phyloP scores from a whole-genome alignment of 2,329 filamentous ascomycete genomes.

The Ophiostoma himal-ulmi region DNA sequence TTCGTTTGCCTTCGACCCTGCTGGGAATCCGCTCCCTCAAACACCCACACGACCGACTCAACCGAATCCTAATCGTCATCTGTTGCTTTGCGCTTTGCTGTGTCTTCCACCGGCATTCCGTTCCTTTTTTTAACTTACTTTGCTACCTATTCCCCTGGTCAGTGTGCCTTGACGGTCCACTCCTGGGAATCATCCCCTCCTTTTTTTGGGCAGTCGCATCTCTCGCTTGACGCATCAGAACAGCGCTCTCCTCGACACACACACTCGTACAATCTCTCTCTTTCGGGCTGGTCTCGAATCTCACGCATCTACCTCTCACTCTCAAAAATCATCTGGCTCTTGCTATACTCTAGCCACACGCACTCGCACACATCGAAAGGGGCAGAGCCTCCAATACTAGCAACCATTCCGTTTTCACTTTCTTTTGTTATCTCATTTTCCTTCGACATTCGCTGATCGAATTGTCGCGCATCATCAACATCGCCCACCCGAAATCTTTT shows the following conservation, averaged over 20 bases:
- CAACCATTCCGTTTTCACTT: constrained; percentile 12
- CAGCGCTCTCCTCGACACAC: constrained; percentile 24
- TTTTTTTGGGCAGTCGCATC: constrained; percentile 22
- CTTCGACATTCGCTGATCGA: constrained; percentile 21
- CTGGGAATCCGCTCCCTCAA: constrained; percentile 5
- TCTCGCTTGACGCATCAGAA: constrained; percentile 31
- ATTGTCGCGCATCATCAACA: constrained; percentile 11
- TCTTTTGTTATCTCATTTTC: not conserved
- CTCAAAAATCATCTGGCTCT: constrained; percentile 6
- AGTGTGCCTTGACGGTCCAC: constrained; percentile 29
- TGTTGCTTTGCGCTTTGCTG: not conserved
- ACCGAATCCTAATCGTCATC: not conserved
- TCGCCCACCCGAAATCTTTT: not conserved
- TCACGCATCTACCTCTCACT: constrained; percentile 1
- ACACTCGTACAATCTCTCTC: constrained; percentile 6
- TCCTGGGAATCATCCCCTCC: constrained; percentile 19
- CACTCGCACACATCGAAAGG: constrained; percentile 19
- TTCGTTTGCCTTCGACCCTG: constrained; percentile 12
- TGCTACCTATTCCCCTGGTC: constrained; percentile 18
- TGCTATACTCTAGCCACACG: constrained; percentile 13
- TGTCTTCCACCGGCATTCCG: constrained; percentile 14
- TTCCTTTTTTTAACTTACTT: constrained; percentile 8
- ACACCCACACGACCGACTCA: not conserved
- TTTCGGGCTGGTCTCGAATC: constrained; percentile 34
- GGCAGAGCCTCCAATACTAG: constrained; percentile 26